Evolutionary conservation across 2,329 filamentous ascomycete species (phyloP).

Genomic region (Cytospora chrysosperma): DNA sequence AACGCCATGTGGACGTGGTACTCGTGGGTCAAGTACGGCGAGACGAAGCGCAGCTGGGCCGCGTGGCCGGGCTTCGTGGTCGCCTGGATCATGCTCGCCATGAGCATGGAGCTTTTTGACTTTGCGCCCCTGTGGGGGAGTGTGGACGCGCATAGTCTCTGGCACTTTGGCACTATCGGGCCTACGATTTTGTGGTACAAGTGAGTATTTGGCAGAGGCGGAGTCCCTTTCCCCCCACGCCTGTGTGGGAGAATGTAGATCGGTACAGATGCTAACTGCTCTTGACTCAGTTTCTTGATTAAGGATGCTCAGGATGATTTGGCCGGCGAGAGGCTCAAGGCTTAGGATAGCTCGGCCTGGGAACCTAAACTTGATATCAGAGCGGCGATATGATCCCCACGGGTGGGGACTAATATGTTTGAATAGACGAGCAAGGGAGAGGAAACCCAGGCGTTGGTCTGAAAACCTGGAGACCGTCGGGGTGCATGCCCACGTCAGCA

Average conservation of each 20-base stretch:
- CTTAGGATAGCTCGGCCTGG: constrained; percentile 37
- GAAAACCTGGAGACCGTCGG: background rate
- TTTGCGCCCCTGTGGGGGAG: constrained; percentile 81
- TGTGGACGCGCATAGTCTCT: constrained; percentile 90
- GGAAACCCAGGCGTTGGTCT: background rate
- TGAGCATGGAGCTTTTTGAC: constrained; percentile 94
- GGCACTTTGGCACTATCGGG: constrained; percentile 90
- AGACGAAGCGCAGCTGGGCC: constrained; percentile 73
- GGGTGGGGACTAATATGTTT: background rate
- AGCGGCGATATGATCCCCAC: background rate
- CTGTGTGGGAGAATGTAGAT: background rate
- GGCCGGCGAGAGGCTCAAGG: constrained; percentile 69
- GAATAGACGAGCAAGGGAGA: background rate
- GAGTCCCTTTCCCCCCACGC: no score
- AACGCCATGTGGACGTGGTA: constrained; percentile 87
- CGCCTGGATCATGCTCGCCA: constrained; percentile 85
- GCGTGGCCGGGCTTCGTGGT: constrained; percentile 89
- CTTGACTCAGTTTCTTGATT: constrained; percentile 68
- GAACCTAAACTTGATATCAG: background rate
- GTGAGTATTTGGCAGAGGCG: constrained; percentile 53
- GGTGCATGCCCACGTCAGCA: background rate
- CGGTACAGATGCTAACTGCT: constrained; percentile 28
- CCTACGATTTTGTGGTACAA: constrained; percentile 92
- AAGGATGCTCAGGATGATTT: constrained; percentile 84
- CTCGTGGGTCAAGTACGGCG: constrained; percentile 70